These are phyloP conservation scores for Fraxinus greggii DNA, from an alignment of 305 asterid genomes.

Conservation along the genomic window DNA sequence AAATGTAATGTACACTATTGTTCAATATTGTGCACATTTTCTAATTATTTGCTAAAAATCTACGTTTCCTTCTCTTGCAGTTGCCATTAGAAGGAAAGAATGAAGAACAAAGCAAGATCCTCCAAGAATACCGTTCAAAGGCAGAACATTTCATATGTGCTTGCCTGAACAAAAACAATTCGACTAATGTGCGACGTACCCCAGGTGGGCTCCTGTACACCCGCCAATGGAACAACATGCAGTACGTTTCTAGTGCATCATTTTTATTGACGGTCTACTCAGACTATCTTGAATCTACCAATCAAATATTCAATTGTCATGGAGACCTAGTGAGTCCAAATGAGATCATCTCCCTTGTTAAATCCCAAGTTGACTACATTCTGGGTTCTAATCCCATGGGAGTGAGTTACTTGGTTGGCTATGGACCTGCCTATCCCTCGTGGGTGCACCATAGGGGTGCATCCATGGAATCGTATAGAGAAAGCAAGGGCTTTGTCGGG, in stretches of 20 bases:
- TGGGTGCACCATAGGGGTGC: slow-evolving; percentile 83
- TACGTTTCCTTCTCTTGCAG: slow-evolving; percentile 32
- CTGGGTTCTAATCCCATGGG: slow-evolving; percentile 76
- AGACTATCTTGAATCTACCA: slow-evolving; percentile 52
- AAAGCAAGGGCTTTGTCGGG: slow-evolving; percentile 55
- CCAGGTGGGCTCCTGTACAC: slow-evolving; percentile 70
- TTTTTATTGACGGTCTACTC: slow-evolving; percentile 58
- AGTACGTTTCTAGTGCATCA: slow-evolving; percentile 62
- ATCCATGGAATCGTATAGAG: slow-evolving; percentile 57
- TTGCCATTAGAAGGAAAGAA: slow-evolving; percentile 42
- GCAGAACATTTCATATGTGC: slow-evolving; percentile 64
- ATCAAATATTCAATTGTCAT: slow-evolving; percentile 46
- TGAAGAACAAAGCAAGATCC: slow-evolving; percentile 28
- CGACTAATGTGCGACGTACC: slow-evolving; percentile 60
- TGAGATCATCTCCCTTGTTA: slow-evolving; percentile 50
- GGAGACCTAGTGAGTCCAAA: slow-evolving; percentile 33
- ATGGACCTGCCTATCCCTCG: slow-evolving; percentile 52
- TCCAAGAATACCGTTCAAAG: slow-evolving; percentile 50
- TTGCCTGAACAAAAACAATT: slow-evolving; percentile 47
- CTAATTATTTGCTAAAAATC: background rate
- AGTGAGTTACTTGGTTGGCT: slow-evolving; percentile 77
- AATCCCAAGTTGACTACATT: slow-evolving; percentile 72
- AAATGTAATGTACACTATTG: background rate
- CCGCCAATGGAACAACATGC: slow-evolving; percentile 92
- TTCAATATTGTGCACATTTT: background rate